Conservation (phyloP, 73 alveolate genomes). For the Uronychia binucleata region DNA sequence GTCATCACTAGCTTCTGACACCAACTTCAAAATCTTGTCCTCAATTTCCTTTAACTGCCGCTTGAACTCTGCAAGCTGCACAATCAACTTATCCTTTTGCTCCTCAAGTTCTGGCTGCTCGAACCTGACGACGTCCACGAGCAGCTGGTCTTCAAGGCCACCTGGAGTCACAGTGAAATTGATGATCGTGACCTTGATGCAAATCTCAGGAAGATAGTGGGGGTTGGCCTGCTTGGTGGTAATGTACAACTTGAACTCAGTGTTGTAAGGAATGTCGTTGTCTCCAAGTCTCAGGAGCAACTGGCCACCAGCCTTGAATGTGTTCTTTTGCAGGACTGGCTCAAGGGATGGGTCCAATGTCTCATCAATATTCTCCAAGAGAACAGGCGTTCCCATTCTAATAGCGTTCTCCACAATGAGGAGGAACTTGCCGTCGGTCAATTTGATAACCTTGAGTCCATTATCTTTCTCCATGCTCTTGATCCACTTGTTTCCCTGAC, state of each 20-base stretch:
- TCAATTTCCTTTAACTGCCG: slow-evolving; percentile 94
- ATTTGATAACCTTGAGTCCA: slow-evolving; percentile 90
- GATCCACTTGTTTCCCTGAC: slow-evolving; percentile 99
- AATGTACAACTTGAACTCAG: slow-evolving; percentile 96
- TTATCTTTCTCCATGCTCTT: slow-evolving; percentile 96
- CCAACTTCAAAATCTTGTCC: slow-evolving; percentile 88
- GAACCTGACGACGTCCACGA: slow-evolving; percentile 98
- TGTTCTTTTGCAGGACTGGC: slow-evolving; percentile 97
- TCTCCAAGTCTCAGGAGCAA: slow-evolving; percentile 96
- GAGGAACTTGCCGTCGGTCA: slow-evolving; percentile 95
- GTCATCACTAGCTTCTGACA: slow-evolving; percentile 97
- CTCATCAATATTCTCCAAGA: slow-evolving; percentile 99
- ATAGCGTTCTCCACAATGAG: slow-evolving; percentile 97
- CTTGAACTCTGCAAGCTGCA: slow-evolving; percentile 95
- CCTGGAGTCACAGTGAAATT: slow-evolving; percentile 99
- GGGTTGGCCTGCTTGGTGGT: slow-evolving; percentile 99
- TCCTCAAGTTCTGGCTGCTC: slow-evolving; percentile 99
- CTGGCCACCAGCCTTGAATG: slow-evolving; percentile 96
- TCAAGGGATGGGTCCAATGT: slow-evolving; percentile 98
- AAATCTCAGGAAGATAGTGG: slow-evolving; percentile 99
- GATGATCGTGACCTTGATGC: slow-evolving; percentile 99
- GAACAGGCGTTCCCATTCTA: slow-evolving; percentile 97
- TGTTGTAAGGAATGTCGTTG: slow-evolving; percentile 95
- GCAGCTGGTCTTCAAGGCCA: slow-evolving; percentile 99
- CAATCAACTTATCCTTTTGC: slow-evolving; percentile 93